Percentiles rank a stretch among this genome's conserved stretches.
Conservation (phyloP, 2,329 filamentous ascomycete species). For the Endoconidiophora laricicola region DNA sequence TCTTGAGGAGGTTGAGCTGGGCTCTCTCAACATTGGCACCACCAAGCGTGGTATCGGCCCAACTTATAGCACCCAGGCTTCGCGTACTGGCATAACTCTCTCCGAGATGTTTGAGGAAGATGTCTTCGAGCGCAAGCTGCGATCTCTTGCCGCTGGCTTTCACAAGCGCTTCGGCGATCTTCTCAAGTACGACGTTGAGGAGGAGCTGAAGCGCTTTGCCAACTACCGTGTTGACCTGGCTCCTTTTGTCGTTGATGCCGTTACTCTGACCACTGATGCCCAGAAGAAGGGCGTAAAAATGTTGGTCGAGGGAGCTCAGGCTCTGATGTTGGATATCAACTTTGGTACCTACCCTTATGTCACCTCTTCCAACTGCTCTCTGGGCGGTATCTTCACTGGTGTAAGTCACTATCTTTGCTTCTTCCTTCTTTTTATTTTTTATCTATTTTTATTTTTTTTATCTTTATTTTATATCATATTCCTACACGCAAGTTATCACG, state of each 20-base stretch:
- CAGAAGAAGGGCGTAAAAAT: conserved; percentile 43
- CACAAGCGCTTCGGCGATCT: conserved; percentile 53
- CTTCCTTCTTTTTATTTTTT: background rate
- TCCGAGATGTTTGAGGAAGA: conserved; percentile 51
- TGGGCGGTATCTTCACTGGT: conserved; percentile 17
- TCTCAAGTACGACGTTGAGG: conserved; percentile 48
- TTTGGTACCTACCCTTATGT: conserved; percentile 23
- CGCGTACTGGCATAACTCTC: conserved; percentile 49
- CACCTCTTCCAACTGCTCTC: conserved; percentile 18
- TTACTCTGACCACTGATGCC: conserved; percentile 44
- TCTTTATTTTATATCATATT: background rate
- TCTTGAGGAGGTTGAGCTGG: conserved; percentile 42
- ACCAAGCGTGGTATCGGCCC: conserved; percentile 20
- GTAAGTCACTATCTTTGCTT: conserved; percentile 5
- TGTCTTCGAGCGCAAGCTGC: conserved; percentile 49
- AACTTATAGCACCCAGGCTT: conserved; percentile 16
- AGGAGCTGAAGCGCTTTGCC: conserved; percentile 47
- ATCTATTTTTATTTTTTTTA: background rate
- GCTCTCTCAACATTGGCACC: conserved; percentile 22
- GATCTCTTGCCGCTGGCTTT: conserved; percentile 43
- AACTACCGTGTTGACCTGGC: conserved; percentile 39
- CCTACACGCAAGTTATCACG: background rate
- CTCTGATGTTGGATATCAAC: conserved; percentile 50
- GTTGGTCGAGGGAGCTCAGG: conserved; percentile 47
- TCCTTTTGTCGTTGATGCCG: conserved; percentile 48